Evolutionary conservation across 768 basidiomycete genomes (phyloP), one percentile per base, ranked within the genome.

Genomic region (Termitomyces sp.): DNA sequence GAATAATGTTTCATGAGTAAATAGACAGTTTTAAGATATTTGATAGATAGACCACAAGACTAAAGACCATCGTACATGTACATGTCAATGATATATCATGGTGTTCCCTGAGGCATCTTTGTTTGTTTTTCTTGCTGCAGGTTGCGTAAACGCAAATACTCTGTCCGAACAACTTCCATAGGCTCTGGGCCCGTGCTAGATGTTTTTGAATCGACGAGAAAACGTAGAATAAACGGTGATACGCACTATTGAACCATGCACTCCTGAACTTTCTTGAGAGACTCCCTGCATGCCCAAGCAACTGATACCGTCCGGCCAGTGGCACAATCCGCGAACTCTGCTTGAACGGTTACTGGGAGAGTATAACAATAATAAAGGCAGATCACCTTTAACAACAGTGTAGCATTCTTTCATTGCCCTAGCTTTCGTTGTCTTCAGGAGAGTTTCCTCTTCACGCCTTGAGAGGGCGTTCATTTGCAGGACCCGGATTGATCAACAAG

Each of bases 251-350:
- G 82, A 14, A 86, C 66, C 81, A 95, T 87, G 68, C 93, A 95
- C 1, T 81, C 79, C 67, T 94, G 88, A 44, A 94, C 77, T 13
- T 72, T 75, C 64, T 81, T 84, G 54, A 90, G 82, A 67, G 86
- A 80, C 33, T 77, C 77, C 67, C 80, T 83, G 68, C 93, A 95
- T 24, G 85, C 82, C 93, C 93, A 95, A 14, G 86, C 87, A 26
- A 94, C 87, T 6, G 92, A 91, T 53, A 95, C 71, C 3, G 87
- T 90, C 8, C 93, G 83, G 8, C 91, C 91, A 54, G 80, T 75
- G 2, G 89, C 86, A 68, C 93, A 95, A n/a, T 84, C 78, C 16
- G 92, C 92, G 67, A 94, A 95, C 53, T 83, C 93, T 95, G 38
- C 36, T 33, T 58, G 35, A 52, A 49, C 33, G 43, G 54, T 44